Evolutionary conservation across 768 basidiomycete genomes (phyloP).

Genomic region (Floccularia luteovirens): DNA sequence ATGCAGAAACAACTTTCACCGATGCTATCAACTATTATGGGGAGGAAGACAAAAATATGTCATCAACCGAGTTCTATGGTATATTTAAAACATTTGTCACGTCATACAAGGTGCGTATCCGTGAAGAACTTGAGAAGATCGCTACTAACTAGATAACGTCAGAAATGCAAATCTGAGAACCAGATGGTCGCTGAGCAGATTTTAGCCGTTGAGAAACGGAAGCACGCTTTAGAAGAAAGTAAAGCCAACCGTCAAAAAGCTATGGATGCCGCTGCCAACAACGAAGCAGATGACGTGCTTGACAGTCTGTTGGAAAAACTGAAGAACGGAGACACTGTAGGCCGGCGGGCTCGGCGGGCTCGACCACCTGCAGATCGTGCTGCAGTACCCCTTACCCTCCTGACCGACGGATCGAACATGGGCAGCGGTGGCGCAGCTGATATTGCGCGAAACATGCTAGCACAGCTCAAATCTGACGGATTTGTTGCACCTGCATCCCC

Average conservation of each 20-base stretch:
- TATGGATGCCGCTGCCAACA: slow-evolving; percentile 24
- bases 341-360: slow-evolving; percentile 44
- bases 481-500: slow-evolving; percentile 49
- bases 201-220: slow-evolving; percentile 59
- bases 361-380: slow-evolving; percentile 31
- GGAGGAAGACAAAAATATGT: slow-evolving; percentile 83
- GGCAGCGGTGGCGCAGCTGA: slow-evolving; percentile 39
- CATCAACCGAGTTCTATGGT: slow-evolving; percentile 90
- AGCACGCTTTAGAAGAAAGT: slow-evolving; percentile 57
- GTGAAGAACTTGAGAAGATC: slow-evolving; percentile 1
- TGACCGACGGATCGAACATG: slow-evolving; percentile 22
- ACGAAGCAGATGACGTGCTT: slow-evolving; percentile 54
- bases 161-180: slow-evolving; percentile 90
- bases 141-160: not conserved
- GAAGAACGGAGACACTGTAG: slow-evolving; percentile 59
- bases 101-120: slow-evolving; percentile 67
- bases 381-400: slow-evolving; percentile 23
- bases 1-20: slow-evolving; percentile 75
- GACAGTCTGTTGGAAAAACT: slow-evolving; percentile 70
- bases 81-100: slow-evolving; percentile 97
- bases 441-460: slow-evolving; percentile 70
- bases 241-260: slow-evolving; percentile 47
- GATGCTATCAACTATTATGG: slow-evolving; percentile 90
- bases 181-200: slow-evolving; percentile 67
- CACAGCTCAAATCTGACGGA: slow-evolving; percentile 63